Evolutionary conservation across 2,329 filamentous ascomycete genomes (phyloP).

Genomic region (Endocalyx cinctus): DNA sequence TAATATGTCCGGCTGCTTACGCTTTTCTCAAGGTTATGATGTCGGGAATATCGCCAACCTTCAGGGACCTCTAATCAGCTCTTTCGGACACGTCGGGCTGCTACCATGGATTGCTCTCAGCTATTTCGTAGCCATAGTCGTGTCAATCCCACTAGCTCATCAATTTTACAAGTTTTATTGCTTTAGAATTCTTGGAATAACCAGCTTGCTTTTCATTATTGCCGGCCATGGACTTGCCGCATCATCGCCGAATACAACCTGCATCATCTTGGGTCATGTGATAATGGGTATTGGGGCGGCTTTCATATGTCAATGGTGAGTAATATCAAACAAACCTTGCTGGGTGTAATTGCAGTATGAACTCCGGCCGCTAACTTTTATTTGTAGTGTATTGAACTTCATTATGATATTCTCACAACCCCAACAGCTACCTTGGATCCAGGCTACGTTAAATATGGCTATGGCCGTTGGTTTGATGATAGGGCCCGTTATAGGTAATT

Average conservation of each 20-base stretch:
- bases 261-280: slow-evolving; percentile 27
- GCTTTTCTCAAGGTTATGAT: slow-evolving; percentile 31
- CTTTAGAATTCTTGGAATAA: slow-evolving; percentile 24
- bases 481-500: slow-evolving; percentile 25
- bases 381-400: slow-evolving; percentile 12
- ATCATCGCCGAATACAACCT: slow-evolving; percentile 21
- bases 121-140: slow-evolving; percentile 30
- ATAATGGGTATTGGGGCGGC: slow-evolving; percentile 27
- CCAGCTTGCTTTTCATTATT: slow-evolving; percentile 22
- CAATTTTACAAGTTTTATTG: slow-evolving; percentile 29
- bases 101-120: slow-evolving; percentile 35
- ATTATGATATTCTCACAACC: slow-evolving; percentile 17
- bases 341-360: neutral
- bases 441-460: slow-evolving; percentile 15
- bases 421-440: slow-evolving; percentile 12
- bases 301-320: slow-evolving; percentile 28
- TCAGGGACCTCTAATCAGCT: slow-evolving; percentile 53
- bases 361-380: no score
- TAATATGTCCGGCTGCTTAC: no score
- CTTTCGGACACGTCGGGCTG: slow-evolving; percentile 34
- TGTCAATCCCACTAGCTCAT: slow-evolving; percentile 29
- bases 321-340: neutral
- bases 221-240: slow-evolving; percentile 26
- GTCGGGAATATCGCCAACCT: slow-evolving; percentile 47
- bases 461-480: slow-evolving; percentile 21